phyloP scores from a whole-genome alignment of 2,329 filamentous ascomycete genomes.

The Lasiodiplodia citricola region DNA sequence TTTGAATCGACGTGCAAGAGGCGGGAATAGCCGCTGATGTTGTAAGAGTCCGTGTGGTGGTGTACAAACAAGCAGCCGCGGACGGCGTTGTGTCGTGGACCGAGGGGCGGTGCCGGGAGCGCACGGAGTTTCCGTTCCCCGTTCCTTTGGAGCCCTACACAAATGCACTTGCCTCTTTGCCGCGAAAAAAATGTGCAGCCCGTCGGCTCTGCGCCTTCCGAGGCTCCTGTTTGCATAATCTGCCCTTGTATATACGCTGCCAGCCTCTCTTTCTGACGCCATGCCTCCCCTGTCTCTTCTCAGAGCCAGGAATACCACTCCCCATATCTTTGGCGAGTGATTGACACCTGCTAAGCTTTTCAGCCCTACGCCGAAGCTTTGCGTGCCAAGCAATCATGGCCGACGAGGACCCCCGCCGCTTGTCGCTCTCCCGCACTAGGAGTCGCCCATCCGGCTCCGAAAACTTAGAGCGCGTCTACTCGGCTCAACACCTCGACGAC shows the following conservation, averaged over 20 bases:
- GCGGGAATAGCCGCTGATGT: neutral
- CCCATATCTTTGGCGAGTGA: neutral
- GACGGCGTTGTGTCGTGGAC: neutral
- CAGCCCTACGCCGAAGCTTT: constrained; percentile 5
- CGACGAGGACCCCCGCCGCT: constrained; percentile 7
- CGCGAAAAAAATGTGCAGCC: neutral
- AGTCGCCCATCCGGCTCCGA: constrained; percentile 32
- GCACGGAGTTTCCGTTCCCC: constrained; percentile 1
- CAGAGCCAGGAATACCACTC: neutral
- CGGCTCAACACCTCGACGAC: constrained; percentile 41
- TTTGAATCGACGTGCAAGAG: neutral
- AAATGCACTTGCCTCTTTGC: neutral
- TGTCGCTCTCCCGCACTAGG: constrained; percentile 17
- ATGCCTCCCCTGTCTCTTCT: neutral
- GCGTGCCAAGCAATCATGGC: constrained; percentile 19
- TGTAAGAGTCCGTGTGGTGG: neutral
- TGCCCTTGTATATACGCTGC: neutral
- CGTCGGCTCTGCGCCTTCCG: neutral
- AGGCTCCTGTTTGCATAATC: neutral
- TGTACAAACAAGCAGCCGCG: neutral
- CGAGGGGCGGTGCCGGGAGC: neutral
- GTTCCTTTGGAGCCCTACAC: neutral
- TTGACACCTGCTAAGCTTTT: constrained; percentile 20
- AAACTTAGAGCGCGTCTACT: constrained; percentile 35
- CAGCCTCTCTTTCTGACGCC: neutral